Conservation (phyloP, 2,329 filamentous ascomycete genomes). For the Xenoacremonium recifei region DNA sequence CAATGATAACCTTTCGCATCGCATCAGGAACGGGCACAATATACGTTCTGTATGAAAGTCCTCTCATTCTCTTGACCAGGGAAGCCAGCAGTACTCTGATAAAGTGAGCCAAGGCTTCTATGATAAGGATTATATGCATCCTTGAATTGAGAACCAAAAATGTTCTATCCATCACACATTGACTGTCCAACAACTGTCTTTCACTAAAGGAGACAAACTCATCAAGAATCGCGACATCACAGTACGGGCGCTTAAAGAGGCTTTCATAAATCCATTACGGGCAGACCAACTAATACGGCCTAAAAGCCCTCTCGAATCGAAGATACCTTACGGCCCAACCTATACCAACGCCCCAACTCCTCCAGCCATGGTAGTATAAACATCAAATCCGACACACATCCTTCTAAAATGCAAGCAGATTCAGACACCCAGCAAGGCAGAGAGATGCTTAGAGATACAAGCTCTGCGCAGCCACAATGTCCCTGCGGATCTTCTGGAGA, state of each 20-base stretch:
- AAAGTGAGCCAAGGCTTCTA: too few relatives aligned
- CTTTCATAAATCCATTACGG: slow-evolving; percentile 20
- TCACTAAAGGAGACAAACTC: too few relatives aligned
- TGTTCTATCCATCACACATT: too few relatives aligned
- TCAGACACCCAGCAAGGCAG: background rate
- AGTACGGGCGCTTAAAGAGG: slow-evolving; percentile 6
- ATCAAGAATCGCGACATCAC: background rate
- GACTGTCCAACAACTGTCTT: too few relatives aligned
- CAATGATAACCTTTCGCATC: too few relatives aligned
- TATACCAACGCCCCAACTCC: slow-evolving; percentile 26
- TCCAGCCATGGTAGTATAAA: slow-evolving; percentile 18
- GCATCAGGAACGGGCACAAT: too few relatives aligned
- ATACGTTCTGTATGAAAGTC: too few relatives aligned
- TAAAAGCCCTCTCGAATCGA: background rate
- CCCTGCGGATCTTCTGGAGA: slow-evolving; percentile 80
- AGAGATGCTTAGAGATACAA: slow-evolving; percentile 68
- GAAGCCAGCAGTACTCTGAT: too few relatives aligned
- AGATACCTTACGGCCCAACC: background rate
- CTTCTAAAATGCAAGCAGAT: slow-evolving; percentile 1
- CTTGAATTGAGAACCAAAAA: too few relatives aligned
- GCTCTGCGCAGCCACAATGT: slow-evolving; percentile 93
- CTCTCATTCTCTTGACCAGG: too few relatives aligned
- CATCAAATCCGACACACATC: slow-evolving; percentile 16
- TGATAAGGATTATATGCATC: too few relatives aligned
- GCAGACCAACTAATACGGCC: background rate